Conservation (phyloP, 31 red algal genomes). For the Asparagopsis taxiformis region DNA sequence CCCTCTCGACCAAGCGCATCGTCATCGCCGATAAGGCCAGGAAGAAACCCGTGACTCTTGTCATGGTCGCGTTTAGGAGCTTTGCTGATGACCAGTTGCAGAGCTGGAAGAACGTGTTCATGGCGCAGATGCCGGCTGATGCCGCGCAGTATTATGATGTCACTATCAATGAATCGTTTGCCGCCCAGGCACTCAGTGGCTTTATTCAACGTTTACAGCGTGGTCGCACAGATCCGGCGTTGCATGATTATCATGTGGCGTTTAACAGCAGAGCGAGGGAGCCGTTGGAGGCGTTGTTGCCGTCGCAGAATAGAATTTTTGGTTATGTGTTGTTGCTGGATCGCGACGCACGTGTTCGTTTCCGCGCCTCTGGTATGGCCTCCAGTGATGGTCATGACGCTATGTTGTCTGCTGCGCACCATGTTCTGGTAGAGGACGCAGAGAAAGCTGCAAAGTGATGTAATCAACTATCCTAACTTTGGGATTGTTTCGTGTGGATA, state of each 20-base stretch:
- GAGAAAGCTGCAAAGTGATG: too few species aligned
- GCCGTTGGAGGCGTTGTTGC: constrained; percentile 50
- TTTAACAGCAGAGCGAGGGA: constrained; percentile 57
- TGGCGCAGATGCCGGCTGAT: not conserved
- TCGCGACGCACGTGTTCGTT: constrained; percentile 44
- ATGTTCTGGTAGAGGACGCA: too few species aligned
- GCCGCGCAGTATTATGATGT: constrained; percentile 44
- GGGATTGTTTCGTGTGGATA: too few species aligned
- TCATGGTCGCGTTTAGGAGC: constrained; percentile 45
- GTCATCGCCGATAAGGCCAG: constrained; percentile 64
- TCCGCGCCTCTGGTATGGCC: constrained; percentile 46
- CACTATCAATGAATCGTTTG: constrained; percentile 69
- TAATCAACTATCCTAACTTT: too few species aligned
- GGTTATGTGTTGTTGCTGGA: constrained; percentile 63
- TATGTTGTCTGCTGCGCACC: too few species aligned
- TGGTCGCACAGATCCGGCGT: constrained; percentile 30
- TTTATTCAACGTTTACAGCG: constrained; percentile 59
- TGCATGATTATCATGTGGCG: constrained; percentile 56
- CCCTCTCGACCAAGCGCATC: constrained; percentile 53
- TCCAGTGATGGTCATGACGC: constrained; percentile 8
- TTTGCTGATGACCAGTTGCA: constrained; percentile 53
- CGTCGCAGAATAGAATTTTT: constrained; percentile 56
- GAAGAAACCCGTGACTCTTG: constrained; percentile 21
- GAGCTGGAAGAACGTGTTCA: constrained; percentile 31
- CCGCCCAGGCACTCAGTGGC: constrained; percentile 43